These are phyloP conservation scores for Berkeleyomyces basicola DNA, from an alignment of 2,329 filamentous ascomycete species.

Conservation along the genomic window DNA sequence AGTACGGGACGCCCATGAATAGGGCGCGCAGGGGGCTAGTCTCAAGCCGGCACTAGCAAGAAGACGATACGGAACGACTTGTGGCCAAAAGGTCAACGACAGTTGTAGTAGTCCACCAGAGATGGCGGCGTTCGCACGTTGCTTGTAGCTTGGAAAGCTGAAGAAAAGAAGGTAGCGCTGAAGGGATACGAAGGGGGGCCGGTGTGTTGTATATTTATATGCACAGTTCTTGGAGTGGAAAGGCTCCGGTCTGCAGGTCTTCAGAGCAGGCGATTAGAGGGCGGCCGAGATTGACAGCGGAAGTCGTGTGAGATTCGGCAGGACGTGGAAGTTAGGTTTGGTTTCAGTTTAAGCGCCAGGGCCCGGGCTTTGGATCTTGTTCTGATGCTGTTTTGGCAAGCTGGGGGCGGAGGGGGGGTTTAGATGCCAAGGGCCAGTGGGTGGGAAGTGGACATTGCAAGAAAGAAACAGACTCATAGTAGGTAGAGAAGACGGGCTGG, in stretches of 20 bases:
- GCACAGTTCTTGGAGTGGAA: not conserved
- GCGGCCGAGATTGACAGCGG: too few species aligned
- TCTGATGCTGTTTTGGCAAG: too few species aligned
- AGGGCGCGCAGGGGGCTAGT: not conserved
- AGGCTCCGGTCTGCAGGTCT: not conserved
- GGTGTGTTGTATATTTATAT: too few species aligned
- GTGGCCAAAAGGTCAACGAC: not conserved
- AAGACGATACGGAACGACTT: not conserved
- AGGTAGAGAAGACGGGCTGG: not conserved
- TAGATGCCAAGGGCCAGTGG: too few species aligned
- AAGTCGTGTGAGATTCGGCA: too few species aligned
- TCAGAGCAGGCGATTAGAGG: too few species aligned
- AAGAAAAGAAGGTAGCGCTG: not conserved
- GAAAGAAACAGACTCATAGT: not conserved
- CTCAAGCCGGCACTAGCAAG: not conserved
- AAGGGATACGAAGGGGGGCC: not conserved
- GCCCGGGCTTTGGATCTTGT: too few species aligned
- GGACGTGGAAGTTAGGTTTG: too few species aligned
- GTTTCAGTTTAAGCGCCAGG: too few species aligned
- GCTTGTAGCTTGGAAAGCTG: not conserved
- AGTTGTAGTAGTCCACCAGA: not conserved
- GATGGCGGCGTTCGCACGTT: not conserved
- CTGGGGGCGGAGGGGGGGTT: too few species aligned
- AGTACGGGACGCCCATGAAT: not conserved
- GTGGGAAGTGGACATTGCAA: too few species aligned